Conservation (phyloP, 2,329 filamentous ascomycete genomes). For the Hymenotorrendiella dingleyae region DNA sequence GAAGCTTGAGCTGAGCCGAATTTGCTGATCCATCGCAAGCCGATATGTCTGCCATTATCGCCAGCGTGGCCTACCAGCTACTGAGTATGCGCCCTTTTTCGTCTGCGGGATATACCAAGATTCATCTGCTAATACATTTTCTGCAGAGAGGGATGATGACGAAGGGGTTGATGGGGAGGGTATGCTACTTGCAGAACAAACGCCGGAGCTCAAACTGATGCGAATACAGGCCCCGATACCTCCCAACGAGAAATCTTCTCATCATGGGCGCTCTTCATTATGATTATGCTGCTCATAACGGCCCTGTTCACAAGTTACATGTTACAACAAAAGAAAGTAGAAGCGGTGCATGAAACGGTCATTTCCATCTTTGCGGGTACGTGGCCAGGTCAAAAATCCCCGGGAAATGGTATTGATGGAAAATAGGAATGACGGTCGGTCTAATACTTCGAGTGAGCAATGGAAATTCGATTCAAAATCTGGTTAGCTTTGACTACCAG, state of each 20-base stretch:
- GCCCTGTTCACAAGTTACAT: conserved; percentile 97
- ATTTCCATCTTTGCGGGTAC: conserved; percentile 94
- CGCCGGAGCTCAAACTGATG: conserved; percentile 19
- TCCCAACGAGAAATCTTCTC: conserved; percentile 90
- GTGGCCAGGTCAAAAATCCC: conserved; percentile 12
- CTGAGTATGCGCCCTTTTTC: conserved; percentile 26
- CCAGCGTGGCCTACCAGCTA: conserved; percentile 27
- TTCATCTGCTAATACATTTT: conserved; percentile 8
- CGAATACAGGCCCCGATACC: conserved; percentile 59
- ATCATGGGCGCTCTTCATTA: conserved; percentile 96
- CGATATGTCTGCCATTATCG: conserved; percentile 26
- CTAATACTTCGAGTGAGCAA: conserved; percentile 78
- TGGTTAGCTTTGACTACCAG: conserved; percentile 96
- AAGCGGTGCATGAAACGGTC: conserved; percentile 96
- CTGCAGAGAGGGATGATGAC: conserved; percentile 26
- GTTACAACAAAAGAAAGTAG: conserved; percentile 92
- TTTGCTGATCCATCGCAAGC: not conserved
- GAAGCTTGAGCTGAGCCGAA: not conserved
- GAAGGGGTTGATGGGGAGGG: conserved; percentile 25
- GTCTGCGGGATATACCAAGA: conserved; percentile 1
- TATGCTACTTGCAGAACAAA: conserved; percentile 12
- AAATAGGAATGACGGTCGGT: conserved; percentile 85
- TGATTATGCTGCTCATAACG: conserved; percentile 87
- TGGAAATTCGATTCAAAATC: conserved; percentile 77
- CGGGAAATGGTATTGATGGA: conserved; percentile 5